Base-by-base conservation (phyloP, 1,284 basidiomycete species). In the Tilletia setariae region DNA sequence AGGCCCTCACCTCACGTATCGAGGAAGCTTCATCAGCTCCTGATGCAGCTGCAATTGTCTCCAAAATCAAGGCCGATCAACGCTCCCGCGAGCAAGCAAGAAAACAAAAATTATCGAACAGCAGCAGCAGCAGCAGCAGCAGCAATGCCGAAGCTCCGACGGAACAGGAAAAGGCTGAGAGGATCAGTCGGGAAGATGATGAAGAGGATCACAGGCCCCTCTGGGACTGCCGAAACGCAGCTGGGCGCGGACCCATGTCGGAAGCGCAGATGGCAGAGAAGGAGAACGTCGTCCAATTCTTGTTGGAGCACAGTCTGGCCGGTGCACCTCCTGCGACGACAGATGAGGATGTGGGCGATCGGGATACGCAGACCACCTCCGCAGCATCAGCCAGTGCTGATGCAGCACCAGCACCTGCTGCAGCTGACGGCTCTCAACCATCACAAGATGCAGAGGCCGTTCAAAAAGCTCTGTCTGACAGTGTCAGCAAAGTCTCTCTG, bases 211-310 rank as follows among this genome's bases (percentile, higher is more conserved):
- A 68, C n/a, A 65, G 78, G 16, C 79, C 76, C 28, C 63, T 77
- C 2, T 82, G 81, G 81, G 81, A 82, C 65, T 72, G 80, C 3
- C 71, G 78, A 15, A 82, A 82, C 63, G 69, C 67, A 8, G 77
- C 79, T 1, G 81, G 81, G 3, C 67, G 76, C 9, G 81, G 81
- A 1, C 81, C 81, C 2, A 82, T 80, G 79, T 75, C 72, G 53
- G 81, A 82, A 63, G 80, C 81, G 0, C 80, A 82, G 71, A 77
- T 81, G 77, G 67, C 72, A 11, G 75, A 78, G 49, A 70, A 76
- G 67, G 81, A 82, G 46, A 65, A 68, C 2, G 72, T 81, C 4
- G 81, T 82, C 28, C 76, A 78, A 63, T 78, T 73, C 66, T 23
- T 53, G 21, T 23, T 53, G 23, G 51, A 53, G 28, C 51, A 53